Conservation (phyloP, 768 basidiomycete genomes). For the Pulveroboletus sp. region DNA sequence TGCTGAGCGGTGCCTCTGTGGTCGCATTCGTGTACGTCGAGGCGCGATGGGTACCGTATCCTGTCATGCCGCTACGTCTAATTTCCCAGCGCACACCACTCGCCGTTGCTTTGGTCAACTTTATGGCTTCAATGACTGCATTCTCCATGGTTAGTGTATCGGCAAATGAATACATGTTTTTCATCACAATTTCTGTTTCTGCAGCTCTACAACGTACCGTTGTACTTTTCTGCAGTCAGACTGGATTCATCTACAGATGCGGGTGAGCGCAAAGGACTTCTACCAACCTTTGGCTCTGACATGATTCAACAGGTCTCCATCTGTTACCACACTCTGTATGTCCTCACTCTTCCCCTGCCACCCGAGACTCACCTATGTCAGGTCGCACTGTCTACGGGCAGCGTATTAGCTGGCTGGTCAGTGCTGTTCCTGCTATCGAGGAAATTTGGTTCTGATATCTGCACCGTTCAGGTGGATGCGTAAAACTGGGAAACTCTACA, state of each 20-base stretch:
- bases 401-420: slow-evolving; percentile 83
- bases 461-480: slow-evolving; percentile 65
- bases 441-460: slow-evolving; percentile 3
- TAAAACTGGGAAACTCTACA: slow-evolving; percentile 80
- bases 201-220: slow-evolving; percentile 79
- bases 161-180: neutral
- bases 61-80: slow-evolving; percentile 85
- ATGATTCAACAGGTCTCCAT: slow-evolving; percentile 58
- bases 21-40: slow-evolving; percentile 73
- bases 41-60: slow-evolving; percentile 69
- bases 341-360: slow-evolving; percentile 1
- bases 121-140: slow-evolving; percentile 70
- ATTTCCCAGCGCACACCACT: slow-evolving; percentile 75
- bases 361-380: slow-evolving; percentile 30
- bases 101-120: slow-evolving; percentile 74
- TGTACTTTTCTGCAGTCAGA: slow-evolving; percentile 85
- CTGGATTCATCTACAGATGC: slow-evolving; percentile 62
- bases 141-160: slow-evolving; percentile 63
- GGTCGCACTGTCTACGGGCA: slow-evolving; percentile 79
- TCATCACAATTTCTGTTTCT: slow-evolving; percentile 5
- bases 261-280: slow-evolving; percentile 42
- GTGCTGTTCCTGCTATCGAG: slow-evolving; percentile 20
- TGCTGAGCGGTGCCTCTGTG: slow-evolving; percentile 49
- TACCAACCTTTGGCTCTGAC: slow-evolving; percentile 7
- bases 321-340: slow-evolving; percentile 86